Base-by-base conservation (phyloP, 2,329 filamentous ascomycete genomes). In the Emmonsia crescens region DNA sequence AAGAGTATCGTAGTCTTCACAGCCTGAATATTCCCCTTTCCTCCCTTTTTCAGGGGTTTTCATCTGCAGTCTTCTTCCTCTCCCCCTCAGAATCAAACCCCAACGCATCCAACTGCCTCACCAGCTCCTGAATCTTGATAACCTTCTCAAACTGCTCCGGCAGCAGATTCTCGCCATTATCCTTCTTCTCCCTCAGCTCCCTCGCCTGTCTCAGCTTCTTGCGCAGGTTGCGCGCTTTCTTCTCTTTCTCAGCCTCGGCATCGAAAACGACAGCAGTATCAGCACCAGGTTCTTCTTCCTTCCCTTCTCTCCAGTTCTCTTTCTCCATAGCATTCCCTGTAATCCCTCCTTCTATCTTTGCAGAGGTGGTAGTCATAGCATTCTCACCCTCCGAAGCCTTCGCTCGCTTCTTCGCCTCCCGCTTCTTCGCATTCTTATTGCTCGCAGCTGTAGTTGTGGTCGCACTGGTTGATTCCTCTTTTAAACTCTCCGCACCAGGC, bases 101-200 rank as follows among this genome's bases (percentile, higher is more conserved):
- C 33, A 99, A 80, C 2, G 84, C 82, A 69, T 95, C 89, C 61
- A 99, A 78, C 73, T 97, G 92, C 14, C 91, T 84, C 62, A 96
- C 86, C 58, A 99, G 82, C 78, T 99, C 94, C 65, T 90, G 91
- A 73, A 99, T 96, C 76, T 94, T 96, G 74, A 96, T 95, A 61
- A 99, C 90, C 78, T 99, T 99, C 68, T 93, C 91, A 66, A 97
- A 88, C 77, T 99, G 94, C 77, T 99, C 94, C 0, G 92, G 93
- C 31, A 97, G 80, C 64, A 99, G 77, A 4, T 84, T 82, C 72
- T 90, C 88, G 24, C 94, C 94, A 61, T 85, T 86, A 29, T 96
- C 89, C 75, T 96, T 96, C 81, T 96, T 96, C 69, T 86, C 87
- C 72, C 91, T 88, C 60, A 99, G 80, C 1, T 97, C 94, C 68